Percentiles rank a stretch among this genome's conserved stretches.
phyloP scores from a whole-genome alignment of 2,329 filamentous ascomycete species.

The Keithomyces neogunnii region DNA sequence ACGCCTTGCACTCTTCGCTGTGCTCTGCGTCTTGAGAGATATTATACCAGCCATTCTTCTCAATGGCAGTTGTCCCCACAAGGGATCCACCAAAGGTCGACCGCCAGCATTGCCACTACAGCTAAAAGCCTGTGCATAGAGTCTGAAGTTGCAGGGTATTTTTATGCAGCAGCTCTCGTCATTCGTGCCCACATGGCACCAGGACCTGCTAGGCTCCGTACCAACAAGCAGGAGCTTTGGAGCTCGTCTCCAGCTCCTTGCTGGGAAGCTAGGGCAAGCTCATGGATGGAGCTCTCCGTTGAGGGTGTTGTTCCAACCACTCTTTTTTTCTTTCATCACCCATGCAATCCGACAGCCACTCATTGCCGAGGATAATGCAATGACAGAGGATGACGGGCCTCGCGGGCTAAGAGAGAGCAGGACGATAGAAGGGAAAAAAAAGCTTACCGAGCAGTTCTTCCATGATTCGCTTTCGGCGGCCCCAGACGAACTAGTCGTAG shows the following conservation, averaged over 20 bases:
- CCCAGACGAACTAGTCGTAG: constrained; percentile 3
- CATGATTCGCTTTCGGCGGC: constrained; percentile 1
- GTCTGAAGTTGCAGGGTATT: background rate
- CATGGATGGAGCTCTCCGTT: background rate
- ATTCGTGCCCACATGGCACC: background rate
- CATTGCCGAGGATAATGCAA: background rate
- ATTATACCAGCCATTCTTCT: too few species aligned
- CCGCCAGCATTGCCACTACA: background rate
- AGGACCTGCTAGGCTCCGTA: background rate
- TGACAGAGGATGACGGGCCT: background rate
- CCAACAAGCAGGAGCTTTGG: background rate
- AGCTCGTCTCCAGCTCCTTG: background rate
- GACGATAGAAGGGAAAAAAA: background rate
- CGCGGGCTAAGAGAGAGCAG: background rate
- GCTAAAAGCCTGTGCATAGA: background rate
- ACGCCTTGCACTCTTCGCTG: too few species aligned
- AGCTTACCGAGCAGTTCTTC: background rate
- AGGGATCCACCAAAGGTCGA: background rate
- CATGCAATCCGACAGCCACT: background rate
- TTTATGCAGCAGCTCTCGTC: background rate
- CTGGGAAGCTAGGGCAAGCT: background rate
- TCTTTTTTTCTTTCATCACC: background rate
- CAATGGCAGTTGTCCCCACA: background rate
- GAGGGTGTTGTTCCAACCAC: background rate
- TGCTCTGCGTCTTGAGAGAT: too few species aligned